These are phyloP conservation scores for Ophiostoma tasmaniense DNA, from an alignment of 2,329 filamentous ascomycete species.

Conservation along the genomic window DNA sequence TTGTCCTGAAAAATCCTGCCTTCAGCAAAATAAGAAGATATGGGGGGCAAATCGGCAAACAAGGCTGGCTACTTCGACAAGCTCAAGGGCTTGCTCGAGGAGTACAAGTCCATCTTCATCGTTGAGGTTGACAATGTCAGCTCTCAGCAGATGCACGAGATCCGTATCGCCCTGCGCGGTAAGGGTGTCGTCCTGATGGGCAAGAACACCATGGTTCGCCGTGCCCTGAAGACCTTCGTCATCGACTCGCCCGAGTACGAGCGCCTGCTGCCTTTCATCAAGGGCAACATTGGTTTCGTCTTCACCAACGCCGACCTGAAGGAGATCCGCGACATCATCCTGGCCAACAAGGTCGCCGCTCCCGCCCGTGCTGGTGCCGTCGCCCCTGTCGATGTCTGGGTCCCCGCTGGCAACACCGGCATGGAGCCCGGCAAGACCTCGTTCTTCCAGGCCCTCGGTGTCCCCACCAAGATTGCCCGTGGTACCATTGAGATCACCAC, in stretches of 20 bases:
- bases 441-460: conserved; percentile 99
- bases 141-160: conserved; percentile 99
- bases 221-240: conserved; percentile 93
- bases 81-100: conserved; percentile 94
- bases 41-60: conserved; percentile 89
- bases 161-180: conserved; percentile 81
- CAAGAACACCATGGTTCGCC: conserved; percentile 99
- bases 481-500: conserved; percentile 99
- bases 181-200: conserved; percentile 97
- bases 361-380: conserved; percentile 96
- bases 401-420: conserved; percentile 98
- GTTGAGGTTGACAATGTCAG: conserved; percentile 98
- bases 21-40: conserved; percentile 85
- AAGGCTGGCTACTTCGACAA: conserved; percentile 99
- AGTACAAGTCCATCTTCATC: conserved; percentile 97
- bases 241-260: conserved; percentile 91
- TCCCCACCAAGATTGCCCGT: conserved; percentile 99
- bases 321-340: conserved; percentile 83
- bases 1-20: conserved; percentile 98
- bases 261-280: conserved; percentile 90
- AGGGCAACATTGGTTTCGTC: conserved; percentile 98
- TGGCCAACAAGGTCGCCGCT: conserved; percentile 93
- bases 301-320: conserved; percentile 98
- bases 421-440: conserved; percentile 99
- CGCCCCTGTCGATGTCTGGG: conserved; percentile 84